phyloP scores from a whole-genome alignment of 306 rosid species.

The barrel medic (Medicago truncatula) region DNA sequence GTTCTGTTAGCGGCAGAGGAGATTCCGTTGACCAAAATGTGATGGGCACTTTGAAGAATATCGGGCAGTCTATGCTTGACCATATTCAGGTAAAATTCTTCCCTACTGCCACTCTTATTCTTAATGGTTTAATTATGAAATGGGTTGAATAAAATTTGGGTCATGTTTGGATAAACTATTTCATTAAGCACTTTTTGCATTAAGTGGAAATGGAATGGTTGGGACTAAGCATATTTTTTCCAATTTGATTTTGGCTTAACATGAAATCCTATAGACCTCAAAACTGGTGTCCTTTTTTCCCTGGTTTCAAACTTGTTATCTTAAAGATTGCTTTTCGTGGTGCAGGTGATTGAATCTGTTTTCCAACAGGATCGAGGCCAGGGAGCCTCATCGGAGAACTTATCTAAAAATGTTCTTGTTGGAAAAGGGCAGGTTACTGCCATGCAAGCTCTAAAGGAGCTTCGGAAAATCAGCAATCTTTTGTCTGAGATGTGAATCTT shows the following conservation, averaged over 20 bases:
- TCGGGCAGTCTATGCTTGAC: slow-evolving; percentile 95
- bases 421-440: slow-evolving; percentile 97
- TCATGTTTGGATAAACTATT: no score
- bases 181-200: no score
- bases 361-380: slow-evolving; percentile 84
- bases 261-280: slow-evolving; percentile 21
- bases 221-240: not conserved
- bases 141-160: no score
- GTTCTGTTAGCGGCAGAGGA: slow-evolving; percentile 57
- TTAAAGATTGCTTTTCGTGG: slow-evolving; percentile 12
- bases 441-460: slow-evolving; percentile 90
- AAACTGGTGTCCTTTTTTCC: not conserved
- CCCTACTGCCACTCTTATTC: not conserved
- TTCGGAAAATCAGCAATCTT: slow-evolving; percentile 92
- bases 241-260: slow-evolving; percentile 12
- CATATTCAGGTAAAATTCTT: slow-evolving; percentile 78
- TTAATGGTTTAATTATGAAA: no score
- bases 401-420: slow-evolving; percentile 66
- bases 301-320: slow-evolving; percentile 22
- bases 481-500: slow-evolving; percentile 79
- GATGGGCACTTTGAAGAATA: slow-evolving; percentile 79
- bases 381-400: slow-evolving; percentile 60
- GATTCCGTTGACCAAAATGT: slow-evolving; percentile 76
- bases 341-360: slow-evolving; percentile 85
- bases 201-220: not conserved